Percentiles rank a stretch among this genome's conserved stretches.
phyloP scores from a whole-genome alignment of 2,329 filamentous ascomycete species.

The Fusarium concolor region DNA sequence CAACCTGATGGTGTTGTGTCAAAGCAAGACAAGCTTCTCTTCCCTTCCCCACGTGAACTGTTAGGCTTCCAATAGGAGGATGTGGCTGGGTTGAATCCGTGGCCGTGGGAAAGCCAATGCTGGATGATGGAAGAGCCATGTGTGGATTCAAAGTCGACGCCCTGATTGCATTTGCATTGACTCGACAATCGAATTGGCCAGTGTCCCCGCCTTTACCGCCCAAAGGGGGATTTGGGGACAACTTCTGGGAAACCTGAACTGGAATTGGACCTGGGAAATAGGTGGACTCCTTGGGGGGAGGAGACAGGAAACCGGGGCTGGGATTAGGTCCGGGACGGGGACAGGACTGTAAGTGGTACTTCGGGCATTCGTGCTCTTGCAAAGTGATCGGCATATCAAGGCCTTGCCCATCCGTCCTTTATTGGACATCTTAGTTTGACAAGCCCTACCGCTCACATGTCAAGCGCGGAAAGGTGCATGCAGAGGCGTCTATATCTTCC shows the following conservation, averaged over 20 bases:
- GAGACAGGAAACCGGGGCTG: constrained; percentile 28
- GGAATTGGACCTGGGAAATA: constrained; percentile 37
- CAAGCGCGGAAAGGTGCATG: constrained; percentile 42
- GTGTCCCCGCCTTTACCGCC: constrained; percentile 47
- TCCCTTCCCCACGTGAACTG: constrained; percentile 44
- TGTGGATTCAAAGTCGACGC: constrained; percentile 47
- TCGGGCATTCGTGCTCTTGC: constrained; percentile 35
- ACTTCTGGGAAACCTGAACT: constrained; percentile 29
- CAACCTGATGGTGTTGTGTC: constrained; percentile 32
- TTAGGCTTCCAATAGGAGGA: constrained; percentile 42
- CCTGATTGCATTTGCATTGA: constrained; percentile 45
- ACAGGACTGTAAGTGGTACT: constrained; percentile 34
- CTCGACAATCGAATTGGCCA: constrained; percentile 39
- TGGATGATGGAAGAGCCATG: constrained; percentile 42
- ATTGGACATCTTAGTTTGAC: constrained; percentile 41
- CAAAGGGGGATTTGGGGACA: constrained; percentile 35
- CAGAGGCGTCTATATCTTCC: constrained; percentile 35
- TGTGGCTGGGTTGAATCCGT: constrained; percentile 37
- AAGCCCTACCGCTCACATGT: constrained; percentile 47
- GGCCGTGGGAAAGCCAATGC: constrained; percentile 41
- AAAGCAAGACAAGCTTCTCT: constrained; percentile 41
- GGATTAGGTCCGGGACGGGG: constrained; percentile 31
- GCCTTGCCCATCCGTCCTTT: constrained; percentile 31
- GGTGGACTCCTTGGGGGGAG: constrained; percentile 38
- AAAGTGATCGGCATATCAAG: constrained; percentile 43